Percentiles rank a stretch among this genome's conserved stretches.
phyloP scores from a whole-genome alignment of 495 filamentous ascomycete genomes.

The Penicillium crystallinum region DNA sequence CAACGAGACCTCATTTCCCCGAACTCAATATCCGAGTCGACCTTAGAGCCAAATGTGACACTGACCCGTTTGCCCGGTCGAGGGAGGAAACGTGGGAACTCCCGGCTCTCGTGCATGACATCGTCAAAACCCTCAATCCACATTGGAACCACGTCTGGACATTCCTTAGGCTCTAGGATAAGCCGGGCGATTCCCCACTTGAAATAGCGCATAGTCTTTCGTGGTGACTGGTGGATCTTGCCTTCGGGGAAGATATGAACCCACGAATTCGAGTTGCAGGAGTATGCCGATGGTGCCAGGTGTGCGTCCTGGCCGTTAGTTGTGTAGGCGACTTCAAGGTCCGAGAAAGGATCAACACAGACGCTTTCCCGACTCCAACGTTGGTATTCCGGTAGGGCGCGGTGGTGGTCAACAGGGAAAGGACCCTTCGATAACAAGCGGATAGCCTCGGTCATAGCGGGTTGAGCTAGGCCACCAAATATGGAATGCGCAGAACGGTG shows the following conservation, averaged over 20 bases:
- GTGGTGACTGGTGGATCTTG: constrained; percentile 80
- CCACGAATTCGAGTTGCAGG: constrained; percentile 64
- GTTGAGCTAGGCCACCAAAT: constrained; percentile 73
- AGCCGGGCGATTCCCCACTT: constrained; percentile 91
- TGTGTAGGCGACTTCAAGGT: constrained; percentile 42
- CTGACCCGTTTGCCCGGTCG: constrained; percentile 63
- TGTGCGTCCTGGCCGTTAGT: constrained; percentile 55
- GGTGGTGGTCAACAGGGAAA: constrained; percentile 37
- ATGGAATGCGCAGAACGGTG: constrained; percentile 72
- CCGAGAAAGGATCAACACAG: constrained; percentile 46
- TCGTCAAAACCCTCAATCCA: constrained; percentile 85
- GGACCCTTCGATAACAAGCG: constrained; percentile 70
- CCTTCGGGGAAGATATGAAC: constrained; percentile 96
- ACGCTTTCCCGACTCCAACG: constrained; percentile 38
- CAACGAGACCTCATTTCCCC: constrained; percentile 65
- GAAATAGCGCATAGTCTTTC: constrained; percentile 85
- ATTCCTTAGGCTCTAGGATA: constrained; percentile 78
- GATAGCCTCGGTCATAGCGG: constrained; percentile 80
- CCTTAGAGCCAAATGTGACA: constrained; percentile 62
- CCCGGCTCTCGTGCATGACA: constrained; percentile 76
- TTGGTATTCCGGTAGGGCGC: constrained; percentile 31
- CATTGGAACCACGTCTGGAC: constrained; percentile 84
- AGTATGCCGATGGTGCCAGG: constrained; percentile 53
- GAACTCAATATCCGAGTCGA: constrained; percentile 46
- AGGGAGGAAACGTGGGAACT: constrained; percentile 77